Evolutionary conservation across 1,284 basidiomycete species (phyloP).

Genomic region (Mycena citricolor): DNA sequence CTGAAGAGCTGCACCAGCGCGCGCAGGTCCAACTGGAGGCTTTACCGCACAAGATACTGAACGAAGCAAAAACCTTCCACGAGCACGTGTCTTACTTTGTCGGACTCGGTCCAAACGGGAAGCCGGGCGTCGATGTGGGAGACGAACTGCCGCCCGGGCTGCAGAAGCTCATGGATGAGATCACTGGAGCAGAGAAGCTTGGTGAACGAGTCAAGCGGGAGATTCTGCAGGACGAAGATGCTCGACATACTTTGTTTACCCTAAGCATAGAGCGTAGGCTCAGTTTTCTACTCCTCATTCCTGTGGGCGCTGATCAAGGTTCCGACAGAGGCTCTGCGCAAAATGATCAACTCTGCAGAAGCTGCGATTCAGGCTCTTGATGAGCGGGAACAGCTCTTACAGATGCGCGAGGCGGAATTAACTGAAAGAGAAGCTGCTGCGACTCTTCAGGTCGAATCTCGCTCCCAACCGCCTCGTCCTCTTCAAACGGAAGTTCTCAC

Average conservation of each 20-base stretch:
- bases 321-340: slow-evolving; percentile 40
- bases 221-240: slow-evolving; percentile 48
- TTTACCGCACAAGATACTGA: slow-evolving; percentile 49
- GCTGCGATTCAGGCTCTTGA: slow-evolving; percentile 38
- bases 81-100: slow-evolving; percentile 47
- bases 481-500: no score
- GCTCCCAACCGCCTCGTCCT: no score
- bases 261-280: slow-evolving; percentile 53
- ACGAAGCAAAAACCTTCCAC: slow-evolving; percentile 45
- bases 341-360: slow-evolving; percentile 44
- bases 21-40: slow-evolving; percentile 42
- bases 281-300: slow-evolving; percentile 8
- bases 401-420: slow-evolving; percentile 13
- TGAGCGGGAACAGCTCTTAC: slow-evolving; percentile 30
- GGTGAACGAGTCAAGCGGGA: slow-evolving; percentile 43
- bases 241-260: slow-evolving; percentile 49
- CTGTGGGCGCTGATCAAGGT: not conserved
- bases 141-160: slow-evolving; percentile 39
- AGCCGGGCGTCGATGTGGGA: slow-evolving; percentile 20
- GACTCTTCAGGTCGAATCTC: no score
- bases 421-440: no score
- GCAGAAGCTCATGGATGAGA: slow-evolving; percentile 45
- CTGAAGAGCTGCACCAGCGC: slow-evolving; percentile 26
- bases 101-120: slow-evolving; percentile 26
- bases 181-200: slow-evolving; percentile 39